Evolutionary conservation across 805 yeast species (phyloP), one percentile per base, ranked within the genome.

Genomic region (Isabelozyma gotoi): DNA sequence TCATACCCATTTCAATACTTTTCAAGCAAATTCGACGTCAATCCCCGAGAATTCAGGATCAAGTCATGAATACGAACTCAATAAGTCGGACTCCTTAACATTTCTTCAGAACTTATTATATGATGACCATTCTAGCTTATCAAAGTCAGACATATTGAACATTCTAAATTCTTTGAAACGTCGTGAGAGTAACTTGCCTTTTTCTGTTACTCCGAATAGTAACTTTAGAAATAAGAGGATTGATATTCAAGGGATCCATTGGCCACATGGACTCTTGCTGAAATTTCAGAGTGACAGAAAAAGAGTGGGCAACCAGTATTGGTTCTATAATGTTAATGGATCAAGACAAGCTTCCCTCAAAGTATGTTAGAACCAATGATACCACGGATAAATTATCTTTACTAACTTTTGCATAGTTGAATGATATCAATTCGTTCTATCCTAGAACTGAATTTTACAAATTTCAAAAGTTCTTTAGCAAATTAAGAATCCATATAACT

Each of bases 401-500:
- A 24, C 29, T 24, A 24, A 24, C 29, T 10, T 24, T 24, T 24
- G 29, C 8, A 24, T 24, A 24, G 29, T 3, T 24, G 29, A 16
- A 32, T 14, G 18, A 16, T 33, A 8, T 7, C 14, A 12, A 19
- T 8, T 33, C 29, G 21, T 11, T 4, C 16, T 29, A 11, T 32
- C 8, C 57, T 8, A 56, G 51, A 24, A 65, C 73, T 7, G 70
- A 71, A 32, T 67, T 73, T 40, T 74, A 55, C 49, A 55, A 52
- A 45, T 72, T 69, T 47, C 58, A 67, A 29, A 63, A 60, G 40
- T 75, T 71, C 49, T 74, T 59, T 59, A 57, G 71, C 44, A 58
- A 62, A 45, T 68, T 81, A 7, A 72, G 70, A 40, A 77, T 82
- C 5, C 73, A 69, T 48, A 62, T 79, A 10, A 71, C 75, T 15